phyloP scores from a whole-genome alignment of 2,329 filamentous ascomycete species.

The Cercospora zeae-maydis region DNA sequence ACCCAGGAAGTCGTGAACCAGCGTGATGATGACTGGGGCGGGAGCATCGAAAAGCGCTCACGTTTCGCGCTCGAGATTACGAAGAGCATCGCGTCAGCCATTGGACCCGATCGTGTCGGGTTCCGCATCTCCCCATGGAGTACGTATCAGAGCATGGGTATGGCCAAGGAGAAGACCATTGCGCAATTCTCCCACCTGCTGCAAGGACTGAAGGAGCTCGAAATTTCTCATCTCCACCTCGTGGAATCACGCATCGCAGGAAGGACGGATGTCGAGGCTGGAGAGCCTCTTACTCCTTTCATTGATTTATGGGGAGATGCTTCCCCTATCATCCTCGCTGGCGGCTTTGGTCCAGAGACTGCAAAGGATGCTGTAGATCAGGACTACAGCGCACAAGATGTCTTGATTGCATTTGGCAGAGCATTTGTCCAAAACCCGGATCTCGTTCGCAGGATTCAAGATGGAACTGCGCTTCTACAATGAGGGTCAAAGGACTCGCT shows the following conservation, averaged over 20 bases:
- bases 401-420: constrained; percentile 48
- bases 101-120: constrained; percentile 53
- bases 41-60: constrained; percentile 49
- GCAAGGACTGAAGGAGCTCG: constrained; percentile 48
- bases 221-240: constrained; percentile 59
- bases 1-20: constrained; percentile 56
- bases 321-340: constrained; percentile 49
- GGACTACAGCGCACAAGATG: constrained; percentile 41
- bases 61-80: constrained; percentile 54
- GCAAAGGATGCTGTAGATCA: constrained; percentile 36
- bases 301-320: constrained; percentile 42
- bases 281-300: constrained; percentile 31
- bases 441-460: constrained; percentile 33
- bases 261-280: constrained; percentile 41
- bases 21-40: constrained; percentile 50
- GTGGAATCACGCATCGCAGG: constrained; percentile 54
- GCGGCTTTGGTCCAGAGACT: constrained; percentile 42
- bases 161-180: constrained; percentile 56
- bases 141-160: constrained; percentile 51
- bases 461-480: not conserved
- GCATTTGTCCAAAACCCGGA: constrained; percentile 51
- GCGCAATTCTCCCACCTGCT: constrained; percentile 62
- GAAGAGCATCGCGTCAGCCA: constrained; percentile 48
- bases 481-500: not conserved
- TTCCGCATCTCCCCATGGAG: constrained; percentile 60